phyloP scores from a whole-genome alignment of 2,329 filamentous ascomycete species.

The Trichoderma sp. region DNA sequence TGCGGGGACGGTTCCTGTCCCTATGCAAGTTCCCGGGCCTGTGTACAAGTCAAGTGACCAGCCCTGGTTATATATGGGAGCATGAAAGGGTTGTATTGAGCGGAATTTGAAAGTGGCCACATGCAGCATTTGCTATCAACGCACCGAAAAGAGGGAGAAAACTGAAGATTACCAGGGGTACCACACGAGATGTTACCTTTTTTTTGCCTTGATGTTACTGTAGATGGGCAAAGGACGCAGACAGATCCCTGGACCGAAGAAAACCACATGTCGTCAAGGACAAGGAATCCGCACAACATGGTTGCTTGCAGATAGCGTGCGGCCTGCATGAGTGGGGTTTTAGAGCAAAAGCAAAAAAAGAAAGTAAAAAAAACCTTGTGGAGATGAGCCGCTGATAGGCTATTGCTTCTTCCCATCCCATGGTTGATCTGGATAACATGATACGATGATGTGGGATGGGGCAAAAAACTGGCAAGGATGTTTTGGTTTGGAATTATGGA shows the following conservation, averaged over 20 bases:
- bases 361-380: constrained; percentile 1
- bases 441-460: not conserved
- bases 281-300: constrained; percentile 26
- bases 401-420: not conserved
- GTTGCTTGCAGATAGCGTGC: constrained; percentile 28
- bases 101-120: not conserved
- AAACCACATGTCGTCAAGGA: constrained; percentile 20
- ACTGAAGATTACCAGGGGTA: not conserved
- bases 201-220: too few relatives aligned
- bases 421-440: constrained; percentile 12
- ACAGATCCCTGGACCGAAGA: constrained; percentile 13
- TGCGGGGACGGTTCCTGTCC: constrained; percentile 60
- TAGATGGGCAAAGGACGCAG: not conserved
- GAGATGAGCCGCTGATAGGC: constrained; percentile 23
- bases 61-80: constrained; percentile 50
- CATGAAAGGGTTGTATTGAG: constrained; percentile 31
- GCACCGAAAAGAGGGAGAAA: not conserved
- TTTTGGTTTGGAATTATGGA: constrained; percentile 20
- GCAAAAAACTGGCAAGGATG: not conserved
- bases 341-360: not conserved
- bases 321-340: constrained; percentile 22
- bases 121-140: not conserved
- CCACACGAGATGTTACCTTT: not conserved
- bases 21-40: constrained; percentile 64
- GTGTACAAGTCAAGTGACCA: constrained; percentile 48